Conservation (phyloP, 2,329 filamentous ascomycete genomes). For the Penicillium digitatum region DNA sequence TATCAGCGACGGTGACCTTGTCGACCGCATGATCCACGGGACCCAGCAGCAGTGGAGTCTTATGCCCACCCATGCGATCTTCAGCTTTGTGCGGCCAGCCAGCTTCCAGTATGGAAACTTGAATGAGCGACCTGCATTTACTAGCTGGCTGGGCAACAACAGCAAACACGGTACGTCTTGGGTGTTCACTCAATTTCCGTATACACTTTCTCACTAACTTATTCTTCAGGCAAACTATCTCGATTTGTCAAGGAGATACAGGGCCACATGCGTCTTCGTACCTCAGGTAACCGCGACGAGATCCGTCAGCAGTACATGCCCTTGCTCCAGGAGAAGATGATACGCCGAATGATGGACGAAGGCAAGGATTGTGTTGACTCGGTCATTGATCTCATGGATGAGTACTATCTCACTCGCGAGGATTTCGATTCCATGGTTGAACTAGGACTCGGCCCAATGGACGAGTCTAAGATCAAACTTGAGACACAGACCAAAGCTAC, state of each 20-base stretch:
- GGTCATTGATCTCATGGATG: slow-evolving; percentile 94
- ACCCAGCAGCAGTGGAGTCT: slow-evolving; percentile 97
- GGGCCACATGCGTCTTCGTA: slow-evolving; percentile 88
- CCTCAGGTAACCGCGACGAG: slow-evolving; percentile 88
- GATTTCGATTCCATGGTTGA: slow-evolving; percentile 93
- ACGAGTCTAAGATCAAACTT: slow-evolving; percentile 69
- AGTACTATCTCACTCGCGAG: slow-evolving; percentile 89
- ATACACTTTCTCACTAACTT: slow-evolving; percentile 4
- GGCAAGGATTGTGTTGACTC: slow-evolving; percentile 78
- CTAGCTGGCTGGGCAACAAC: slow-evolving; percentile 91
- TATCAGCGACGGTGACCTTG: slow-evolving; percentile 93
- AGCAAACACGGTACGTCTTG: slow-evolving; percentile 67
- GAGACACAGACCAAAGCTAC: slow-evolving; percentile 80
- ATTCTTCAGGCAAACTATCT: slow-evolving; percentile 55
- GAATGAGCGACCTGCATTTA: slow-evolving; percentile 68
- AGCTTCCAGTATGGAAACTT: slow-evolving; percentile 81
- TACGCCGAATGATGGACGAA: slow-evolving; percentile 68
- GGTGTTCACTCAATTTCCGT: background rate
- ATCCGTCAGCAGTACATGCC: slow-evolving; percentile 93
- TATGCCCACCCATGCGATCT: slow-evolving; percentile 94
- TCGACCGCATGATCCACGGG: slow-evolving; percentile 97
- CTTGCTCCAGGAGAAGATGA: slow-evolving; percentile 74
- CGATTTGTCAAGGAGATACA: slow-evolving; percentile 90
- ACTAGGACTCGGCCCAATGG: slow-evolving; percentile 80
- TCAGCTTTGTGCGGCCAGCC: slow-evolving; percentile 88